Evolutionary conservation across 495 filamentous ascomycete species (phyloP), one percentile per base, ranked within the genome.

Genomic region (Cercophora samala): DNA sequence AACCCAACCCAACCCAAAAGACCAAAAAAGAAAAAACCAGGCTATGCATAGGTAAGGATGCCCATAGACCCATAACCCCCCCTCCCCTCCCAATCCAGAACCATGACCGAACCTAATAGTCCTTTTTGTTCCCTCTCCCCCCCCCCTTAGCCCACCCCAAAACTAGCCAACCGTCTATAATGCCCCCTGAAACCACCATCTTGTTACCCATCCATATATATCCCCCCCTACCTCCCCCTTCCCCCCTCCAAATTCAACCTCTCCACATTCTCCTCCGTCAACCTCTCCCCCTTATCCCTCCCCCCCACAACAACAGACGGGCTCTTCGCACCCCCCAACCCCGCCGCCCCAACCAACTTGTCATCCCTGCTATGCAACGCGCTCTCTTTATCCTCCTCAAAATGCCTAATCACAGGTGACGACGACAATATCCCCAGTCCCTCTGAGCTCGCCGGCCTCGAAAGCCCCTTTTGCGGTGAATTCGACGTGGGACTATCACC

Each of bases 201-300:
- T 54, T 54, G 52, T 54, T 21, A n/a, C 15, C 19, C 13, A 29
- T 23, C 58, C 58, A 18, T 24, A 60, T 58, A 22, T 58, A 58
- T 24, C 54, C 8, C 23, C 19, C 54, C 18, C 18, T 58, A 21
- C 18, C 54, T 58, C 13, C 54, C 18, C 58, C 21, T 23, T 18
- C 32, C 32, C 32, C 32, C 60, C 32, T 37, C 60, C 60, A 62
- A 29, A 29, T 29, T 29, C 5, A 29, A 22, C 60, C 21, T 62
- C 60, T 22, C 60, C 26, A 62, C 29, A 62, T 62, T 62, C 60
- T 62, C 60, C 29, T 32, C 60, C 15, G 60, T 62, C 29, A 62
- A 46, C 29, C n/a, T 32, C 17, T 32, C 29, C 25, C 18, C 18
- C 26, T 26, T 5, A 22, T 26, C 22, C 17, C 23, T 8, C 18